Evolutionary conservation across 768 basidiomycete species (phyloP).

Genomic region (Favolaschia claudopus): DNA sequence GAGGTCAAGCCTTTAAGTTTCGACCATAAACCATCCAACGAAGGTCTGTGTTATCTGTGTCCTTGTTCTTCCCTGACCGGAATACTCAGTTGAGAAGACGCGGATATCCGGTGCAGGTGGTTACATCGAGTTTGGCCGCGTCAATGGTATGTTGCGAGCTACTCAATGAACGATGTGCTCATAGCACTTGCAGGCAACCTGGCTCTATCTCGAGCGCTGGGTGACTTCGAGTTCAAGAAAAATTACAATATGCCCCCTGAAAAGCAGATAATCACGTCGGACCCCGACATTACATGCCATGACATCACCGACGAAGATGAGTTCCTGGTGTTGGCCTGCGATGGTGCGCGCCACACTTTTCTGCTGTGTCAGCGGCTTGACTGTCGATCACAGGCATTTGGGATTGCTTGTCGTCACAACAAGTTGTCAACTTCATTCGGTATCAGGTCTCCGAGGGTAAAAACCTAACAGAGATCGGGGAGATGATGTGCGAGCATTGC

Average conservation of each 20-base stretch:
- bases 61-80: slow-evolving; percentile 17
- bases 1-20: slow-evolving; percentile 88
- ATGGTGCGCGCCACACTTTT: slow-evolving; percentile 63
- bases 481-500: slow-evolving; percentile 91
- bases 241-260: slow-evolving; percentile 83
- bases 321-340: slow-evolving; percentile 96
- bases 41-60: slow-evolving; percentile 56
- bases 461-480: slow-evolving; percentile 82
- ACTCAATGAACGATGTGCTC: slow-evolving; percentile 1
- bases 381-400: slow-evolving; percentile 81
- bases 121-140: slow-evolving; percentile 95
- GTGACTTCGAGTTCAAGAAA: slow-evolving; percentile 99
- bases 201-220: slow-evolving; percentile 92
- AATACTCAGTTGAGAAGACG: slow-evolving; percentile 71
- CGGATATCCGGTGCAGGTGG: slow-evolving; percentile 93
- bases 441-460: slow-evolving; percentile 82
- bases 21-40: slow-evolving; percentile 95
- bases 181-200: slow-evolving; percentile 75
- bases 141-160: slow-evolving; percentile 73
- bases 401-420: slow-evolving; percentile 95
- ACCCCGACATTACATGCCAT: slow-evolving; percentile 91
- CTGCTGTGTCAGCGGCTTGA: slow-evolving; percentile 7
- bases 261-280: slow-evolving; percentile 91
- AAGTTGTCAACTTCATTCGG: slow-evolving; percentile 89
- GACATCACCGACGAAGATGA: slow-evolving; percentile 89